These are phyloP conservation scores for Fusarium incarnatum DNA, from an alignment of 2,329 filamentous ascomycete genomes.

Conservation along the genomic window DNA sequence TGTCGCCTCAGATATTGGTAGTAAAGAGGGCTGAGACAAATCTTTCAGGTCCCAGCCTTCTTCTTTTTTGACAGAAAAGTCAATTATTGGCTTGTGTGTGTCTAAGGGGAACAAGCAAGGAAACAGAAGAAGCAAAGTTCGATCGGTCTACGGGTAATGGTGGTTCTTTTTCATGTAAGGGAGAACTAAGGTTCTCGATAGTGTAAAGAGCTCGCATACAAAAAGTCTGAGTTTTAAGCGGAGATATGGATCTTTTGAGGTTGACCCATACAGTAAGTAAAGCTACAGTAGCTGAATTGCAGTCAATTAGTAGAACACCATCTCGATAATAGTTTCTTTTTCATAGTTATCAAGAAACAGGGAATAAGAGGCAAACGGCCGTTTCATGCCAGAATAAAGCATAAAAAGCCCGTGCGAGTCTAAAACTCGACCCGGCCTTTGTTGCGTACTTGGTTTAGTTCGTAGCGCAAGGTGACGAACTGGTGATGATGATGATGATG, in stretches of 20 bases:
- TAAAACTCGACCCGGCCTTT: background rate
- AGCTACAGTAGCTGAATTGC: background rate
- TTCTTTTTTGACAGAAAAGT: background rate
- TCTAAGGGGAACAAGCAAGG: background rate
- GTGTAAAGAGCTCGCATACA: slow-evolving; percentile 26
- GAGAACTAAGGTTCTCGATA: slow-evolving; percentile 1
- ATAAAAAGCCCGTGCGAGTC: background rate
- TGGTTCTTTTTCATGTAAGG: background rate
- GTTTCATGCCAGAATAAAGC: background rate
- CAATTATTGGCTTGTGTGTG: background rate
- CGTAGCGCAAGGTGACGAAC: slow-evolving; percentile 26
- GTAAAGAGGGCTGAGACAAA: slow-evolving; percentile 23
- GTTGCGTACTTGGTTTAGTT: background rate
- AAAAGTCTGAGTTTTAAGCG: slow-evolving; percentile 21
- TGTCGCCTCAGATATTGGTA: background rate
- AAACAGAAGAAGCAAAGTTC: slow-evolving; percentile 17
- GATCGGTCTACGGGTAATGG: background rate
- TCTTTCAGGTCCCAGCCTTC: slow-evolving; percentile 4
- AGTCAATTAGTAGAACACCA: slow-evolving; percentile 1
- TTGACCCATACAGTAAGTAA: background rate
- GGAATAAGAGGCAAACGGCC: background rate
- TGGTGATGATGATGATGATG: slow-evolving; percentile 13
- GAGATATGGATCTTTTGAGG: background rate
- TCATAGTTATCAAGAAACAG: background rate
- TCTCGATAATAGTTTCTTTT: background rate